Percentiles rank a stretch among this genome's conserved stretches.
These are phyloP conservation scores for Zychaea mexicana DNA, from an alignment of 371 early-diverging fungal species.

Conservation along the genomic window DNA sequence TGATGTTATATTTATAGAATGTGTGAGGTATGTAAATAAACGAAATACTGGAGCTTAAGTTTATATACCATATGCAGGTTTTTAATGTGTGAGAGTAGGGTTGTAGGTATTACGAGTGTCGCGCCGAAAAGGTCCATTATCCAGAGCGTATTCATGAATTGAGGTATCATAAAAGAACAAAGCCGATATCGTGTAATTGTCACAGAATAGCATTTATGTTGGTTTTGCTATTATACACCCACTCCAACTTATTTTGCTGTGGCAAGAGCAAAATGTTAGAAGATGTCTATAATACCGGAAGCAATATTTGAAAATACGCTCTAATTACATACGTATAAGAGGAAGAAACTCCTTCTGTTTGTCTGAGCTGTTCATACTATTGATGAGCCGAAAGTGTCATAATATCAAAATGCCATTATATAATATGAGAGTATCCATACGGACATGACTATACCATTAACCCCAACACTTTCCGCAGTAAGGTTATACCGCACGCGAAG, in stretches of 20 bases:
- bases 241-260: no score
- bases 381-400: no score
- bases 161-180: background rate
- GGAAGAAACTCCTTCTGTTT: background rate
- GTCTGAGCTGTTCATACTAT: no score
- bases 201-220: no score
- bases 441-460: background rate
- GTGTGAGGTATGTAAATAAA: no score
- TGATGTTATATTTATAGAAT: no score
- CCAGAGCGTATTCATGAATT: background rate
- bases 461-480: background rate
- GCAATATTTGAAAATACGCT: slow-evolving; percentile 11
- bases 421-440: slow-evolving; percentile 7
- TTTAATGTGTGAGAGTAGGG: background rate
- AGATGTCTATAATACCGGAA: no score
- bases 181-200: slow-evolving; percentile 2
- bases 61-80: background rate
- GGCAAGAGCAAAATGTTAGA: no score
- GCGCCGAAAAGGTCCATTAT: slow-evolving; percentile 8
- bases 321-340: background rate
- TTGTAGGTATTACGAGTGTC: background rate
- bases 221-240: no score
- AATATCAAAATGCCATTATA: slow-evolving; percentile 1
- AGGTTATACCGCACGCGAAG: background rate
- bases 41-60: background rate